Evolutionary conservation across 176 grass and related monocot species (phyloP).

Genomic region (Carex kokanica): DNA sequence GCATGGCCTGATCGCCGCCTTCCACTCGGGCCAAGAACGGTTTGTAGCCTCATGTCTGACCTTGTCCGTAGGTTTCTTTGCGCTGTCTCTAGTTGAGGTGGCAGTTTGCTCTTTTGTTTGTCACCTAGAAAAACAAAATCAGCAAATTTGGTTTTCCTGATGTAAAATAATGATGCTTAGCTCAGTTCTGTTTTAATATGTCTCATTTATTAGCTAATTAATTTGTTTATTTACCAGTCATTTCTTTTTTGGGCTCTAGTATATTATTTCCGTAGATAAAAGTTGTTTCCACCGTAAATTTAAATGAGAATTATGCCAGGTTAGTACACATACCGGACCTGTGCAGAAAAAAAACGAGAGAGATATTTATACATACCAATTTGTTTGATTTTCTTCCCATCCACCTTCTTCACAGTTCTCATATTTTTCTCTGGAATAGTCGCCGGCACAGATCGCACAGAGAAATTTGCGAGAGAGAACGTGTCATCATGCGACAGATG

Average conservation of each 20-base stretch:
- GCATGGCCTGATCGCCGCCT: conserved; percentile 38
- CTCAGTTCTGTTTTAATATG: background rate
- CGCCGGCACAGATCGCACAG: conserved; percentile 29
- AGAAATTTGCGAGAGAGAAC: conserved; percentile 21
- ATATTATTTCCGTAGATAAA: background rate
- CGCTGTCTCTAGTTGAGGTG: background rate
- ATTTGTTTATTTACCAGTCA: background rate
- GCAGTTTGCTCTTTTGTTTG: conserved; percentile 30
- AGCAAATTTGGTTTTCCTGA: background rate
- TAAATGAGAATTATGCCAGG: background rate
- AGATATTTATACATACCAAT: conserved; percentile 27
- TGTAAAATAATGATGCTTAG: background rate
- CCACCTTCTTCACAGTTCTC: conserved; percentile 36
- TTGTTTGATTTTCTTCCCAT: conserved; percentile 43
- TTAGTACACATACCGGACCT: background rate
- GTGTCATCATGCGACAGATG: conserved; percentile 34
- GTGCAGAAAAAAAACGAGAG: background rate
- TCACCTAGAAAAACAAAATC: conserved; percentile 13
- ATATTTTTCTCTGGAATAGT: conserved; percentile 28
- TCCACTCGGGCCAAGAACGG: background rate
- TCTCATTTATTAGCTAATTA: background rate
- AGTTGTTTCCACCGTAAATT: background rate
- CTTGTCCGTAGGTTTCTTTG: conserved; percentile 36
- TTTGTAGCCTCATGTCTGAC: conserved; percentile 36
- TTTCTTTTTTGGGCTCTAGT: background rate